A percentile compares a stretch with the other conserved stretches of the same genome.
These are phyloP conservation scores for Pistacia integerrima DNA, from an alignment of 345 rosid species.

Conservation along the genomic window DNA sequence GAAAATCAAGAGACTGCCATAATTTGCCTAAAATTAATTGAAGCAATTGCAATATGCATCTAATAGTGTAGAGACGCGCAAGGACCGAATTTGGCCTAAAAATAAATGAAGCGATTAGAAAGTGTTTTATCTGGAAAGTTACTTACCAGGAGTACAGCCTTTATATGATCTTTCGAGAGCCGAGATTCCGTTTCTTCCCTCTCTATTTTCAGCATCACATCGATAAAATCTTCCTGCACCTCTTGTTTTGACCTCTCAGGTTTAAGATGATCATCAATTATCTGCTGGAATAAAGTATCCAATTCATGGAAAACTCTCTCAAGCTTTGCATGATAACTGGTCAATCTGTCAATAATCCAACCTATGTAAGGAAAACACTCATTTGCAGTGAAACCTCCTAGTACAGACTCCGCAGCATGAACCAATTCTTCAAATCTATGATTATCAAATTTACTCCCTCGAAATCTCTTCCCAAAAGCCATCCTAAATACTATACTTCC, in stretches of 20 bases:
- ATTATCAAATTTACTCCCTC: constrained; percentile 31
- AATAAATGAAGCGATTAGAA: no score
- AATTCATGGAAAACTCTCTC: constrained; percentile 28
- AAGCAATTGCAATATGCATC: no score
- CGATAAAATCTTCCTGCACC: constrained; percentile 26
- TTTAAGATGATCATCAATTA: constrained; percentile 46
- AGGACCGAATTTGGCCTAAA: no score
- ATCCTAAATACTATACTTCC: constrained; percentile 37
- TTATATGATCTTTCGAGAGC: constrained; percentile 16
- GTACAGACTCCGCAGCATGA: constrained; percentile 30
- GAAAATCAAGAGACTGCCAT: no score
- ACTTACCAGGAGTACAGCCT: constrained; percentile 37
- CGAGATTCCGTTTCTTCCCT: constrained; percentile 8
- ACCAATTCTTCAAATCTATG: constrained; percentile 30
- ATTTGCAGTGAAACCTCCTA: constrained; percentile 28
- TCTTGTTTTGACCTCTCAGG: constrained; percentile 30
- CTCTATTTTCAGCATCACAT: constrained; percentile 26
- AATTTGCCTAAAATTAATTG: no score
- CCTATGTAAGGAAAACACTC: constrained; percentile 41
- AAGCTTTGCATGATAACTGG: constrained; percentile 29
- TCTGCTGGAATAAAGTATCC: constrained; percentile 32
- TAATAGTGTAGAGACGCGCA: no score
- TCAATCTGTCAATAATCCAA: constrained; percentile 45
- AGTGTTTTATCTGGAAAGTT: background rate
- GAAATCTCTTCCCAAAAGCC: constrained; percentile 39